Conservation (phyloP, 2,329 filamentous ascomycete species). For the Bipolaris cookei region DNA sequence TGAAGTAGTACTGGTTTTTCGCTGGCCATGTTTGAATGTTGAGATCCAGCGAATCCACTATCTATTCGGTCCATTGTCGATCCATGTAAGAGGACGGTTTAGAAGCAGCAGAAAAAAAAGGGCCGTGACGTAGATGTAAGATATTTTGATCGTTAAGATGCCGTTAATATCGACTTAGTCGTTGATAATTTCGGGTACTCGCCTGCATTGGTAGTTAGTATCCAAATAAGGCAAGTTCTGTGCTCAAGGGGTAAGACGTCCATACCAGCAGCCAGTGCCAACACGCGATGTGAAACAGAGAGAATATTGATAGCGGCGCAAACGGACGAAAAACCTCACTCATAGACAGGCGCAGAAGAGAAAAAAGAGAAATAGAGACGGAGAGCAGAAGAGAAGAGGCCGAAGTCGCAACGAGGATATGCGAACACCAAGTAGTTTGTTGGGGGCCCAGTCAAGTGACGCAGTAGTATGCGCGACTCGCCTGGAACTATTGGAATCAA, state of each 20-base stretch:
- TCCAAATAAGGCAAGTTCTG: conserved; percentile 26
- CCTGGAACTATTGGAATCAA: conserved; percentile 30
- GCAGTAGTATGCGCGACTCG: conserved; percentile 26
- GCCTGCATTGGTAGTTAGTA: conserved; percentile 33
- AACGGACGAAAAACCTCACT: not conserved
- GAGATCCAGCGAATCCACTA: conserved; percentile 41
- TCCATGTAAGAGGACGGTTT: conserved; percentile 25
- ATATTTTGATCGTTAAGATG: conserved; percentile 18
- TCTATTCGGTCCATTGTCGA: conserved; percentile 44
- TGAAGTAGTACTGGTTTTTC: conserved; percentile 23
- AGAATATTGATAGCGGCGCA: conserved; percentile 4
- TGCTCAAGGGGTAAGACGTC: conserved; percentile 26
- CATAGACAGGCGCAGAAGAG: conserved; percentile 11
- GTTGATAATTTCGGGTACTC: conserved; percentile 32
- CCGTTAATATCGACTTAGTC: conserved; percentile 23
- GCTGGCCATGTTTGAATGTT: conserved; percentile 25
- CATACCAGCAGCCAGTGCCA: conserved; percentile 37
- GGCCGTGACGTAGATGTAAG: conserved; percentile 24
- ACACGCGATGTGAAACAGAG: conserved; percentile 22
- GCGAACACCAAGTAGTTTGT: conserved; percentile 21
- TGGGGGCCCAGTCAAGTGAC: conserved; percentile 26
- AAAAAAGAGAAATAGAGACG: conserved; percentile 11
- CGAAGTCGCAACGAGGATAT: conserved; percentile 18
- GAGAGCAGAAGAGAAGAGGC: conserved; percentile 11
- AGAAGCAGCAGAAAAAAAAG: conserved; percentile 8